A percentile compares a stretch with the other conserved stretches of the same genome.
phyloP scores from a whole-genome alignment of 2,329 filamentous ascomycete genomes.

The Colletotrichum tamarilloi region DNA sequence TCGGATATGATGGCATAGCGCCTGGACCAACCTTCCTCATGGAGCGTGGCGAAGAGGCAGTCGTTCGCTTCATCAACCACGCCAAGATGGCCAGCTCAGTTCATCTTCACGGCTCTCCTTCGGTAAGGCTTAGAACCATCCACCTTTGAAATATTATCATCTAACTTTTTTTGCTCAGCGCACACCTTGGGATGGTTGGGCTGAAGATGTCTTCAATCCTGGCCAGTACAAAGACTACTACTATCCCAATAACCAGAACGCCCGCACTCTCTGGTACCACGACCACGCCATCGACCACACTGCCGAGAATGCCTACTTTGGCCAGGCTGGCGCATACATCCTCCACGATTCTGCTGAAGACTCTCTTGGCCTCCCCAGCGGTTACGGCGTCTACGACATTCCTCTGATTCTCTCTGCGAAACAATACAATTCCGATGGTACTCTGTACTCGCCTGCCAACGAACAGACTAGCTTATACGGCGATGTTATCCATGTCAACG shows the following conservation, averaged over 20 bases:
- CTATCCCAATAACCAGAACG: conserved; percentile 62
- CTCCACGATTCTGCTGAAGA: conserved; percentile 58
- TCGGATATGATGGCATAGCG: conserved; percentile 60
- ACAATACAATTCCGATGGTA: conserved; percentile 57
- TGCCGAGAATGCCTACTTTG: conserved; percentile 62
- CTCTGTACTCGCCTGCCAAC: conserved; percentile 51
- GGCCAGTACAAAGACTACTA: conserved; percentile 67
- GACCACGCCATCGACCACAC: conserved; percentile 52
- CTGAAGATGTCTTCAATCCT: conserved; percentile 56
- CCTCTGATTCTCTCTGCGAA: conserved; percentile 56
- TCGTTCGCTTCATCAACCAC: conserved; percentile 61
- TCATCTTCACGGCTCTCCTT: conserved; percentile 62
- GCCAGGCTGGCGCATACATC: conserved; percentile 63
- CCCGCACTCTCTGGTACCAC: conserved; percentile 63
- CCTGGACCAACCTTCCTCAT: conserved; percentile 61
- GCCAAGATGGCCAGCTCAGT: conserved; percentile 52
- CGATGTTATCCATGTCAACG: conserved; percentile 65
- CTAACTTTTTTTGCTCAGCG: conserved; percentile 38
- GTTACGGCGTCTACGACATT: conserved; percentile 55
- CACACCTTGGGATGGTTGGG: conserved; percentile 60
- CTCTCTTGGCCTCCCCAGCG: conserved; percentile 53
- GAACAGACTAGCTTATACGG: conserved; percentile 58
- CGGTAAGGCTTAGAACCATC: conserved; percentile 35
- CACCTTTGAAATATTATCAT: not conserved
- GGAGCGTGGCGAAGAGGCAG: conserved; percentile 56